Conservation (phyloP, 148 eudicot genomes). For the Limonium bicolor region DNA sequence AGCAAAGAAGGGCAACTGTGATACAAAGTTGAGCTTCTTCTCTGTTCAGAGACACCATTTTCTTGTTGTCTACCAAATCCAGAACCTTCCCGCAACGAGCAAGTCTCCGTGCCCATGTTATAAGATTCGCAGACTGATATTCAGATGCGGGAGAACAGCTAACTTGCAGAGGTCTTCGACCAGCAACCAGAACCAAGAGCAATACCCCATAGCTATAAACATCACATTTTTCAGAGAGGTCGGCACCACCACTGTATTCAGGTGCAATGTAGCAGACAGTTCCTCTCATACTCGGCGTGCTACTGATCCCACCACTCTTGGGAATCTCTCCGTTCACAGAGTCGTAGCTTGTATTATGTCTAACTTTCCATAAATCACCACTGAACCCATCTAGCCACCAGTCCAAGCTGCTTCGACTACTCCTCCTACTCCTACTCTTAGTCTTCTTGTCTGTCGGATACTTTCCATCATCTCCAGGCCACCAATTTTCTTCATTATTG, state of each 20-base stretch:
- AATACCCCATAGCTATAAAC: constrained; percentile 84
- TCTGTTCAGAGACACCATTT: constrained; percentile 24
- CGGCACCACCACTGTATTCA: constrained; percentile 57
- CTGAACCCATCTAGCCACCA: constrained; percentile 91
- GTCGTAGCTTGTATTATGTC: constrained; percentile 39
- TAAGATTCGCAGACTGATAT: constrained; percentile 77
- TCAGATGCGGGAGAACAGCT: constrained; percentile 75
- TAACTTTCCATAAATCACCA: constrained; percentile 57
- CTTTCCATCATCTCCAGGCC: constrained; percentile 54
- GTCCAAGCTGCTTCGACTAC: constrained; percentile 53
- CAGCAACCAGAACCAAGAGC: constrained; percentile 62
- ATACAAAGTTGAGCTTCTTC: constrained; percentile 65
- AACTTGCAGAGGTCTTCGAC: constrained; percentile 78
- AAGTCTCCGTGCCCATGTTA: constrained; percentile 80
- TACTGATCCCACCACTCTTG: constrained; percentile 68
- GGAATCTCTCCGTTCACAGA: constrained; percentile 60
- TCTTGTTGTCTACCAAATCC: constrained; percentile 67
- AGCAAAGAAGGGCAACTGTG: constrained; percentile 61
- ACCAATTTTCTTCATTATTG: constrained; percentile 36
- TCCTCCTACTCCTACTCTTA: constrained; percentile 33
- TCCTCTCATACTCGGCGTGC: constrained; percentile 96
- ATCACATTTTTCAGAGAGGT: constrained; percentile 81
- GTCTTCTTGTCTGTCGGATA: constrained; percentile 26
- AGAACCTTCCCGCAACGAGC: constrained; percentile 86
- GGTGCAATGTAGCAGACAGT: constrained; percentile 92